Conservation (phyloP, 257 asterid species). For the Solanum medicagineum region DNA sequence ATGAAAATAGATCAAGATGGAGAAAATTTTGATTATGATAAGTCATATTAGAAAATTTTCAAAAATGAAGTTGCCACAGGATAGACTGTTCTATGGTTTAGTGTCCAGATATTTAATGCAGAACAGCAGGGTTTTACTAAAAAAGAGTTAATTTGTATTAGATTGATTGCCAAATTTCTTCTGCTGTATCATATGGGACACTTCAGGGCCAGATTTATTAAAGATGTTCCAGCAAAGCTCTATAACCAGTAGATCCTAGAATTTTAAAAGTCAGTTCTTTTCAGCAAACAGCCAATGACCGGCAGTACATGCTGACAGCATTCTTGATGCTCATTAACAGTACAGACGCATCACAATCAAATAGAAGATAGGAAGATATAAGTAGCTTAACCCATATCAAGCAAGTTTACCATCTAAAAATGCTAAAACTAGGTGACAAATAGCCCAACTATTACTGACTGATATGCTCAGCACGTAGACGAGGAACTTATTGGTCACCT, state of each 20-base stretch:
- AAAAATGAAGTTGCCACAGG: neutral
- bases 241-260: neutral
- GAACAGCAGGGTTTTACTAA: neutral
- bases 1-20: neutral
- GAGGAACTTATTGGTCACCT: slow-evolving; percentile 36
- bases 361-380: neutral
- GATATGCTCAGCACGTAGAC: neutral
- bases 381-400: neutral
- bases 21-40: neutral
- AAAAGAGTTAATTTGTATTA: neutral
- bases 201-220: neutral
- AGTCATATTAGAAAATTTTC: neutral
- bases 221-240: neutral
- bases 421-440: neutral
- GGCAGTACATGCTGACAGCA: neutral
- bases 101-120: neutral
- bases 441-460: neutral
- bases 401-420: neutral
- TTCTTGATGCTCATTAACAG: neutral
- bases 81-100: neutral
- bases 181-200: neutral
- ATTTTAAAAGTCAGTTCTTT: neutral
- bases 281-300: neutral
- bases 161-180: neutral
- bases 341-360: neutral